These are phyloP conservation scores for Fusarium pseudonygamai DNA, from an alignment of 2,329 filamentous ascomycete species.

Conservation along the genomic window DNA sequence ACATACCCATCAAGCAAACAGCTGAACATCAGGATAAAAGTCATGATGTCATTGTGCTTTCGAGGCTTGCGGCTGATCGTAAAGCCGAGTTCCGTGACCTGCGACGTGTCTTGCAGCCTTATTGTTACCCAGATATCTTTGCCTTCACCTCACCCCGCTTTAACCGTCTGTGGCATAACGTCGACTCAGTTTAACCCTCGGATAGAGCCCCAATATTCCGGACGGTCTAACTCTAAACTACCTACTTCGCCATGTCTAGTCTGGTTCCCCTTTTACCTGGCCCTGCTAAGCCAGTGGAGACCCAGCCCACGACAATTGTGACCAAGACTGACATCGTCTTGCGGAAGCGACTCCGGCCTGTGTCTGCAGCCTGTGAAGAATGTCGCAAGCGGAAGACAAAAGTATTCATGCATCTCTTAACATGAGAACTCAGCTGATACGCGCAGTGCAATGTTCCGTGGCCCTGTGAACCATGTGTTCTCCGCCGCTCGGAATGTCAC, in stretches of 20 bases:
- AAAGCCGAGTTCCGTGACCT: background rate
- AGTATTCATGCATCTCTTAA: background rate
- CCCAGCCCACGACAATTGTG: background rate
- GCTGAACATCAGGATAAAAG: background rate
- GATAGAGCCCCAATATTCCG: background rate
- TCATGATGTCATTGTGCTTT: background rate
- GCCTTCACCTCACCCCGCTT: background rate
- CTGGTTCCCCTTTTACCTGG: background rate
- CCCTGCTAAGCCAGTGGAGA: background rate
- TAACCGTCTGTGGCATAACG: background rate
- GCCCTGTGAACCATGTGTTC: background rate
- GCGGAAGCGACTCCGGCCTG: background rate
- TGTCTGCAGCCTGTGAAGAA: background rate
- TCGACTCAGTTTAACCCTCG: background rate
- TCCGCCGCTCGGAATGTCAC: background rate
- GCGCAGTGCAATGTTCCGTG: background rate
- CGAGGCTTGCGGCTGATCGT: background rate
- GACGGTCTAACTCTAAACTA: background rate
- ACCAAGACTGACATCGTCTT: background rate
- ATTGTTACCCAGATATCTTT: background rate
- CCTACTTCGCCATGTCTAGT: background rate
- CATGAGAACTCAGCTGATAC: background rate
- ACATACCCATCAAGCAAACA: background rate
- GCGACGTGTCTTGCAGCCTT: background rate
- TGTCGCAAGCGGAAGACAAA: background rate